Evolutionary conservation across 495 filamentous ascomycete species (phyloP).

Genomic region (Filosporella fistucella): DNA sequence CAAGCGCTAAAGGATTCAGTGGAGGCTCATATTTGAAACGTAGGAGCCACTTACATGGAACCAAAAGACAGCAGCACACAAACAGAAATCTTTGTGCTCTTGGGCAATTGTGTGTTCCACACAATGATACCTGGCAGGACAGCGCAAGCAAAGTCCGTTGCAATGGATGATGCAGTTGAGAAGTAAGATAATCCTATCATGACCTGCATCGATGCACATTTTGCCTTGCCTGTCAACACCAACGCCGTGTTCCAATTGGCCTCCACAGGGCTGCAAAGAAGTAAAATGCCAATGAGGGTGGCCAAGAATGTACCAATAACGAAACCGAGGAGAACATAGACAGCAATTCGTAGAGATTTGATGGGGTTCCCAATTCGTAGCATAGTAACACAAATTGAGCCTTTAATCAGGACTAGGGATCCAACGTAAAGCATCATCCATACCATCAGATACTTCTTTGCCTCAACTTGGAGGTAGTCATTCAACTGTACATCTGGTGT

Average conservation of each 20-base stretch:
- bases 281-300: background rate
- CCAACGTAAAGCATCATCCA: slow-evolving; percentile 1
- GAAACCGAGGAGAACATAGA: background rate
- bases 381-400: background rate
- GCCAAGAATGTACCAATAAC: background rate
- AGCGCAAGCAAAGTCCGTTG: slow-evolving; percentile 1
- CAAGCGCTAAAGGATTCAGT: background rate
- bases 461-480: background rate
- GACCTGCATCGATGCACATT: background rate
- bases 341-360: background rate
- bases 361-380: background rate
- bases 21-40: background rate
- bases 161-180: background rate
- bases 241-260: slow-evolving; percentile 1
- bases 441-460: background rate
- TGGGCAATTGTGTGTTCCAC: background rate
- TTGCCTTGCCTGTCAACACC: background rate
- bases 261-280: background rate
- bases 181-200: slow-evolving; percentile 1
- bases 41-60: background rate
- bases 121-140: background rate
- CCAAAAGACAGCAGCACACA: background rate
- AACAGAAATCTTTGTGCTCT: background rate
- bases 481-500: background rate
- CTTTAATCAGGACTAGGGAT: background rate